These are phyloP conservation scores for Cubamyces sp. DNA, from an alignment of 768 basidiomycete genomes.

Conservation along the genomic window DNA sequence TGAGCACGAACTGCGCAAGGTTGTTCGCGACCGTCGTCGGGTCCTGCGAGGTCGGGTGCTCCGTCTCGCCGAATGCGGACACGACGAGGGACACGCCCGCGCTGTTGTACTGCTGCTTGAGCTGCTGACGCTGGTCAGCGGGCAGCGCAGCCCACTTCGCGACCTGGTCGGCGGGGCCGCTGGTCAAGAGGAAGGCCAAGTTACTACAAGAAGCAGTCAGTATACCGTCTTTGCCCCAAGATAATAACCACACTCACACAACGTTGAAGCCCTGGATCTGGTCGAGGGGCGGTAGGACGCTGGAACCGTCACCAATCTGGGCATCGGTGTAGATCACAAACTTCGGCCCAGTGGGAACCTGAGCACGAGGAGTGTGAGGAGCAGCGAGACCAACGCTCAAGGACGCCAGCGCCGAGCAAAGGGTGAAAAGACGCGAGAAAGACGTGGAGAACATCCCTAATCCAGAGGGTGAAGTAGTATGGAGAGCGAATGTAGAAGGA, in stretches of 20 bases:
- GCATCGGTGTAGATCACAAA: slow-evolving; percentile 19
- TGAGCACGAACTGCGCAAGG: slow-evolving; percentile 50
- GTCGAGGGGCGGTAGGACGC: slow-evolving; percentile 8
- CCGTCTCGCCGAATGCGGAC: slow-evolving; percentile 53
- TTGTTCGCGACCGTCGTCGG: slow-evolving; percentile 43
- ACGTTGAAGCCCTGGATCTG: slow-evolving; percentile 21
- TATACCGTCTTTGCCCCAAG: no score
- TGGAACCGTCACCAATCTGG: neutral
- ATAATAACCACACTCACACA: neutral
- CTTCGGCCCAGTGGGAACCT: slow-evolving; percentile 11
- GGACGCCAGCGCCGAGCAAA: slow-evolving; percentile 15
- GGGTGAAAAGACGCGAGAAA: slow-evolving; percentile 15
- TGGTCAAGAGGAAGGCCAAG: slow-evolving; percentile 46
- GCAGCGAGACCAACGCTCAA: slow-evolving; percentile 2
- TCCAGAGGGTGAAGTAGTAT: slow-evolving; percentile 7
- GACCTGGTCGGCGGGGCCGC: slow-evolving; percentile 49
- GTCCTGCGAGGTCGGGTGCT: slow-evolving; percentile 48
- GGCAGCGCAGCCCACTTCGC: slow-evolving; percentile 46
- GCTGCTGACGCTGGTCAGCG: slow-evolving; percentile 41
- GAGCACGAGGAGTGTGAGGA: neutral
- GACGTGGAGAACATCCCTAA: slow-evolving; percentile 16
- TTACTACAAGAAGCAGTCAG: slow-evolving; percentile 30
- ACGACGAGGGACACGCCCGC: slow-evolving; percentile 66
- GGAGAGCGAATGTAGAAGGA: slow-evolving; percentile 2
- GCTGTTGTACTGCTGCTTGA: slow-evolving; percentile 50